Evolutionary conservation across 345 rosid species (phyloP).

Genomic region (Populus simonii): DNA sequence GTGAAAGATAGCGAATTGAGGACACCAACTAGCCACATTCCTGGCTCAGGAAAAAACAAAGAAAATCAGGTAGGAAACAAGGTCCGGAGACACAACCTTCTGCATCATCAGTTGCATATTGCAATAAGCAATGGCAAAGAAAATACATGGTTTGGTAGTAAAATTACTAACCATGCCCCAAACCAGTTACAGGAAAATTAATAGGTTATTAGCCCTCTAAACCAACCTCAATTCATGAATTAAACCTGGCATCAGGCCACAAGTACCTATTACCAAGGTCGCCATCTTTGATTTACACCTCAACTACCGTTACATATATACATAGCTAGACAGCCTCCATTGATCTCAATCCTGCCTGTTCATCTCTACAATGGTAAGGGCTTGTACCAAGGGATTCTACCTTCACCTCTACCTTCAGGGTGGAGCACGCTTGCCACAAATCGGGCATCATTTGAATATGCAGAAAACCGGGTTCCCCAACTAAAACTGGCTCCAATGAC

Average conservation of each 20-base stretch:
- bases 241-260: constrained; percentile 12
- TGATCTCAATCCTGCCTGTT: neutral
- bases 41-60: neutral
- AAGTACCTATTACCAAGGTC: constrained; percentile 7
- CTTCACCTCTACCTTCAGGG: constrained; percentile 1
- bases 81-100: neutral
- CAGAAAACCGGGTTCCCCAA: neutral
- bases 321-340: constrained; percentile 13
- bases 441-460: neutral
- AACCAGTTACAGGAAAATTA: neutral
- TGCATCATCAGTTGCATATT: neutral
- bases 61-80: neutral
- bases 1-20: neutral
- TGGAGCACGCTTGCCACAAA: neutral
- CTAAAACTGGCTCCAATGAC: neutral
- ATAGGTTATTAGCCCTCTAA: constrained; percentile 3
- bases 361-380: neutral
- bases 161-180: neutral
- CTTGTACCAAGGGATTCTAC: constrained; percentile 6
- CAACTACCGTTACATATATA: constrained; percentile 23
- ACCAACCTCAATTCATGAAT: constrained; percentile 11
- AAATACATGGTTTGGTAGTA: constrained; percentile 3
- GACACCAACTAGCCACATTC: neutral
- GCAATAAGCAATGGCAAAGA: neutral
- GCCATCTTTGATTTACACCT: constrained; percentile 26